Evolutionary conservation across 345 rosid species (phyloP).

Genomic region (Eucalyptus microcorys): DNA sequence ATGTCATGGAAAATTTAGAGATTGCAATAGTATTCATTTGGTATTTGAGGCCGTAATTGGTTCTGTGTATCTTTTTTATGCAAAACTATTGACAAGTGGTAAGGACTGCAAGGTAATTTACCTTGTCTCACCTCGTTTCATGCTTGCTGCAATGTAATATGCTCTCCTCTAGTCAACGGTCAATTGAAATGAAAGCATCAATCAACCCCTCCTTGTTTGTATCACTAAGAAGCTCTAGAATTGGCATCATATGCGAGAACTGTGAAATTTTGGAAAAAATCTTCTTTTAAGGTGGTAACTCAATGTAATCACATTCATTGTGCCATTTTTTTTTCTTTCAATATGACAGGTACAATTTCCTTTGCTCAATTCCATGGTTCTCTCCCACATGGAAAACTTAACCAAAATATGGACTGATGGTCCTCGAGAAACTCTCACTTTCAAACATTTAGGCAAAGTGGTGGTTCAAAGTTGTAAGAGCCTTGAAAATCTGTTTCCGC

Average conservation of each 20-base stretch:
- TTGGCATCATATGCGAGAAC: background rate
- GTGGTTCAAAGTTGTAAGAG: background rate
- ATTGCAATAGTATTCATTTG: background rate
- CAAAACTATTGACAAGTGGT: background rate
- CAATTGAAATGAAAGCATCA: background rate
- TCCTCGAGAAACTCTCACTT: background rate
- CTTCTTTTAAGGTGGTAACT: background rate
- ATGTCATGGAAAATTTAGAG: background rate
- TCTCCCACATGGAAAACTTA: background rate
- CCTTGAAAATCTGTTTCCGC: background rate
- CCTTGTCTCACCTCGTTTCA: background rate
- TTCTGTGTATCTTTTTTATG: too few relatives aligned
- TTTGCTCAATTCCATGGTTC: background rate
- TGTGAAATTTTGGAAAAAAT: background rate
- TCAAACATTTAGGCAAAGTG: background rate
- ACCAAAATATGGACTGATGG: background rate
- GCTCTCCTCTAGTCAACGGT: background rate
- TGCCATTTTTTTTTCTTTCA: background rate
- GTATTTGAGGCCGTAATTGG: background rate
- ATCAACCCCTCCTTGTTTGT: background rate
- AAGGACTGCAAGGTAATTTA: background rate
- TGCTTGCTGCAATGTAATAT: background rate
- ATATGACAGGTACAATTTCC: background rate
- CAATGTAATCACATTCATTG: background rate
- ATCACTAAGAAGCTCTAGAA: background rate